Percentiles rank a stretch among this genome's conserved stretches.
phyloP scores from a whole-genome alignment of 169 alveolate species.

The Plasmodium vivax region DNA sequence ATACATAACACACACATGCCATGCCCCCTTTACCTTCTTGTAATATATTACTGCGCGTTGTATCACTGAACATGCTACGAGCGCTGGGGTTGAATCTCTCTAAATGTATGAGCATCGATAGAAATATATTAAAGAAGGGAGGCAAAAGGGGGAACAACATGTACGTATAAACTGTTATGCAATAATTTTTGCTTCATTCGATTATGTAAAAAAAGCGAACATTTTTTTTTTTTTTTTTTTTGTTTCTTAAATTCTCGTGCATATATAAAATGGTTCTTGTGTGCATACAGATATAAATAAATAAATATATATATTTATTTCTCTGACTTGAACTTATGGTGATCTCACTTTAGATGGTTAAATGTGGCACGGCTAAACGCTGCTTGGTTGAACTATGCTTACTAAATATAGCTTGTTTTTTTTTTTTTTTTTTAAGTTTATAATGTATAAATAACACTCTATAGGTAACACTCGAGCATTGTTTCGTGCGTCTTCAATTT shows the following conservation, averaged over 20 bases:
- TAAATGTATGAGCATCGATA: conserved; percentile 8
- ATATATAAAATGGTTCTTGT: neutral
- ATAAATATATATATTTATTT: too few relatives aligned
- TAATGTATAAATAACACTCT: neutral
- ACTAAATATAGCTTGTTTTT: neutral
- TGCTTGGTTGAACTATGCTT: neutral
- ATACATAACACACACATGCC: conserved; percentile 25
- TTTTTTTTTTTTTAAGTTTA: neutral
- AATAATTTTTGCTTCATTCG: neutral
- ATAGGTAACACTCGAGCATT: neutral
- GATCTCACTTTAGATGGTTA: neutral
- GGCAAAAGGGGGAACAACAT: neutral
- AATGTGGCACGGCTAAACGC: neutral
- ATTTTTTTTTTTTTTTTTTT: conserved; percentile 12
- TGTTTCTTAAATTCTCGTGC: neutral
- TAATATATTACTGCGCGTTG: conserved; percentile 26
- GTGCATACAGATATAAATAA: neutral
- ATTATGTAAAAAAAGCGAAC: neutral
- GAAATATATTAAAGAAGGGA: conserved; percentile 18
- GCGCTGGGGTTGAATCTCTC: conserved; percentile 7
- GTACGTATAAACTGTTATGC: conserved; percentile 17
- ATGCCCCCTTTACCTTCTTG: conserved; percentile 12
- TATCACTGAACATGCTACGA: neutral
- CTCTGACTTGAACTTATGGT: neutral
- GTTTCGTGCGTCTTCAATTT: neutral